phyloP scores from a whole-genome alignment of 305 asterid genomes.

The Fraxinus paxiana region DNA sequence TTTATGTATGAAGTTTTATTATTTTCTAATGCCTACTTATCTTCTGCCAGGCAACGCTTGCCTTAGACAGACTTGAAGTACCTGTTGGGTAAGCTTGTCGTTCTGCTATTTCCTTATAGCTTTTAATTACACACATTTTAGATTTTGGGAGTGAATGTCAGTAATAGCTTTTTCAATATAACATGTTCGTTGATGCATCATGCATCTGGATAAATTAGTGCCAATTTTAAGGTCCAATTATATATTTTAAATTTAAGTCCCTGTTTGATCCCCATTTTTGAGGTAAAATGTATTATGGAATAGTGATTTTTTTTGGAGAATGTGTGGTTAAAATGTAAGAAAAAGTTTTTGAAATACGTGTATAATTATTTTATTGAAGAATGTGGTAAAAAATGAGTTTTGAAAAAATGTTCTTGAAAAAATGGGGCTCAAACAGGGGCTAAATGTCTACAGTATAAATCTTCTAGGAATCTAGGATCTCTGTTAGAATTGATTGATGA shows the following conservation, averaged over 20 bases:
- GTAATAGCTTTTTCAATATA: background rate
- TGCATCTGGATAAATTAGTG: constrained; percentile 3
- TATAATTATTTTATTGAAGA: no score
- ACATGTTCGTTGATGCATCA: background rate
- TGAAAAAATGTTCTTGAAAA: no score
- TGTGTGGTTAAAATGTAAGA: no score
- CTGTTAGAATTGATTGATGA: constrained; percentile 18
- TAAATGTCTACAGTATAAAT: background rate
- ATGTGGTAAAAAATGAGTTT: no score
- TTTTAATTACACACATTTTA: background rate
- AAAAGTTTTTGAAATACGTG: no score
- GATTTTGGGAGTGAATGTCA: constrained; percentile 12
- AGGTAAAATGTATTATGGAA: no score
- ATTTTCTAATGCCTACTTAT: constrained; percentile 4
- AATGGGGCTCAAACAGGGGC: no score
- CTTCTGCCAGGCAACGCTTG: constrained; percentile 60
- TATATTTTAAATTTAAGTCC: constrained; percentile 5
- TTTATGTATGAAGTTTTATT: background rate
- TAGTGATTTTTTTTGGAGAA: no score
- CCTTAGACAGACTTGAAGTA: constrained; percentile 67
- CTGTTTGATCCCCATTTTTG: no score
- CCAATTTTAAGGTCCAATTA: background rate
- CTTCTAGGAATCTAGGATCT: background rate
- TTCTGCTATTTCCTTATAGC: background rate
- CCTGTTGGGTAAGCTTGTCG: constrained; percentile 63